Base-by-base conservation (phyloP, 306 rosid species). In the Prosopis cineraria region DNA sequence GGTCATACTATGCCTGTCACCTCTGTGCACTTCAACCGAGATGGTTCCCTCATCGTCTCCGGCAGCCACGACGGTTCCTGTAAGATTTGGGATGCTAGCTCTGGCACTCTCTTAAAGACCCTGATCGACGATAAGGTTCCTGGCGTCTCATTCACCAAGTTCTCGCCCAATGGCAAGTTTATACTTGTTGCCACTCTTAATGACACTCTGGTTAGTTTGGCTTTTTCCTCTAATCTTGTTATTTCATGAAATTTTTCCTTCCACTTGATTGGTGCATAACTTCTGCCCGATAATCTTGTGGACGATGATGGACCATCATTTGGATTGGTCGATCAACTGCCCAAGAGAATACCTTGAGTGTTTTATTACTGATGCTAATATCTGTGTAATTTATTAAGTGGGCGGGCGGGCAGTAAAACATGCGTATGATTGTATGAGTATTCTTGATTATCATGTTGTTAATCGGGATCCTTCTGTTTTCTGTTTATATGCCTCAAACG, bases 131-230 rank as follows among this genome's bases (percentile, higher is more conserved):
- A 95, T 71, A 88, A 89, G 68, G 56, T 56, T 55, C 92, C 98
- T 12, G 88, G 88, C 13, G 96, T 95, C 4, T 93, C 99, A 3
- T 95, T 89, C 45, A 89, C 93, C 8, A 95, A 89, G 75, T 95
- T 95, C 87, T 95, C 99, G 1, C 98, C 99, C 17, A 95, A 95
- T 25, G 98, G 99, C 43, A 95, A 87, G 84, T 93, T 93, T 80
- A 88, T 95, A 63, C 97, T 95, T 20, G 89, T 91, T 52, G 98
- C 99, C 55, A 93, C 97, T 60, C 98, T 91, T 78, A 93, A 95
- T 44, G 93, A 93, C 77, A 87, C 93, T 39, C 99, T 95, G 24
- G 98, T 95, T 72, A 89, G 95, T 87, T 52, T 48, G 25, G 1
- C 13, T 43, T 33, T 43, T 30, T 27, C 1, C 14, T 17, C 3